A percentile compares a stretch with the other conserved stretches of the same genome.
Evolutionary conservation across 345 rosid species (phyloP).

Genomic region (Isatis tinctoria): DNA sequence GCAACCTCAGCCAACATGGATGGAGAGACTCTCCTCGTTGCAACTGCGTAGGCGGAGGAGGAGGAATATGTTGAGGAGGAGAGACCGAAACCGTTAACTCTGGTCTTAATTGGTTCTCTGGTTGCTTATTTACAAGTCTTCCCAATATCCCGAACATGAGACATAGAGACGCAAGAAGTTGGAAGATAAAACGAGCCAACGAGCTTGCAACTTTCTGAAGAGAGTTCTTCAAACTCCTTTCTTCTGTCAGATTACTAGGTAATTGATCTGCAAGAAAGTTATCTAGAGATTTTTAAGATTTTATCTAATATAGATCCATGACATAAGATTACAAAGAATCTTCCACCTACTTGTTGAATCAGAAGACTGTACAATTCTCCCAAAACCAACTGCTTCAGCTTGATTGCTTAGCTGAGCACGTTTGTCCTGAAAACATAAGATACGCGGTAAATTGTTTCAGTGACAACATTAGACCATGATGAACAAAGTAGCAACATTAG

Average conservation of each 20-base stretch:
- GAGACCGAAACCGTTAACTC: conserved; percentile 35
- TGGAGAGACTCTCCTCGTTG: conserved; percentile 43
- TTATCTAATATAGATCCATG: conserved; percentile 5
- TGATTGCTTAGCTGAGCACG: conserved; percentile 26
- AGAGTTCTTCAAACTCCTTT: conserved; percentile 34
- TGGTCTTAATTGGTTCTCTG: conserved; percentile 38
- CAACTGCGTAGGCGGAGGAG: conserved; percentile 27
- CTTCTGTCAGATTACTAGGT: conserved; percentile 22
- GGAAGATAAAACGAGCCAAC: conserved; percentile 39
- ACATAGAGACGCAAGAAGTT: conserved; percentile 48
- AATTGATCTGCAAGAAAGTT: conserved; percentile 46
- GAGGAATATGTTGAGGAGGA: conserved; percentile 35
- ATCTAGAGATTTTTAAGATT: background rate
- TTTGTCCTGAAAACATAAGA: conserved; percentile 20
- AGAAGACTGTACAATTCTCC: conserved; percentile 34
- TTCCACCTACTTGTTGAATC: conserved; percentile 40
- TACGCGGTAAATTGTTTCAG: background rate
- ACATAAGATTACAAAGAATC: background rate
- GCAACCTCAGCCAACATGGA: conserved; percentile 90
- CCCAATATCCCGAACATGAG: conserved; percentile 44
- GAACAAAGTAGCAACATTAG: conserved; percentile 4
- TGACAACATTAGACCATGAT: background rate
- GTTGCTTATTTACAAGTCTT: conserved; percentile 36
- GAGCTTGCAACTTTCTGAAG: conserved; percentile 33
- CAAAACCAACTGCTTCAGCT: conserved; percentile 34